Conservation (phyloP, 2,329 filamentous ascomycete species). For the Magnaporthales sp. region DNA sequence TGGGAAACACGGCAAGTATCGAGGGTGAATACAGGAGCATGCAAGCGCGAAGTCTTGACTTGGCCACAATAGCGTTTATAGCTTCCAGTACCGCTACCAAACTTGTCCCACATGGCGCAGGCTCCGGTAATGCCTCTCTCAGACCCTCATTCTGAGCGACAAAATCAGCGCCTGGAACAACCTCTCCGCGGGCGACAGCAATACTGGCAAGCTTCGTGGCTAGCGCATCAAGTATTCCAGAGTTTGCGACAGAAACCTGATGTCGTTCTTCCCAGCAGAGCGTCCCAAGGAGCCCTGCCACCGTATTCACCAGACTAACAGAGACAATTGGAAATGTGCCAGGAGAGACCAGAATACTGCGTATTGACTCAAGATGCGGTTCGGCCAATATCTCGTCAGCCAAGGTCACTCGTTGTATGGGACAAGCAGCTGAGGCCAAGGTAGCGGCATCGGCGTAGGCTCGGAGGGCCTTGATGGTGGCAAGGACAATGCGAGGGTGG, state of each 20-base stretch:
- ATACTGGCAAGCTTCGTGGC: conserved; percentile 65
- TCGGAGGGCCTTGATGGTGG: conserved; percentile 66
- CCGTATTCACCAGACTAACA: conserved; percentile 44
- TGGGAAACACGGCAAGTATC: conserved; percentile 61
- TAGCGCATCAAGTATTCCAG: conserved; percentile 69
- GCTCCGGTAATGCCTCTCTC: conserved; percentile 48
- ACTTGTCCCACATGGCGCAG: conserved; percentile 49
- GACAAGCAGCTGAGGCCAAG: conserved; percentile 10
- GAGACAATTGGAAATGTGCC: conserved; percentile 30
- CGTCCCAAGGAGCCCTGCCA: conserved; percentile 42
- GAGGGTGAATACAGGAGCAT: conserved; percentile 61
- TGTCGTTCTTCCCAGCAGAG: conserved; percentile 63
- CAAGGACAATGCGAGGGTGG: conserved; percentile 58
- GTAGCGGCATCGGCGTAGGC: conserved; percentile 59
- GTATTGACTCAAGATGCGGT: conserved; percentile 52
- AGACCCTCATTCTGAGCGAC: conserved; percentile 45
- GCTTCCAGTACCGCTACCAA: conserved; percentile 69
- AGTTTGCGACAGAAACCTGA: conserved; percentile 61
- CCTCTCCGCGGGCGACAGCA: conserved; percentile 57
- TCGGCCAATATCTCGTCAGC: conserved; percentile 57
- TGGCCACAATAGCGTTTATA: conserved; percentile 64
- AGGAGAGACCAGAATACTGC: conserved; percentile 54
- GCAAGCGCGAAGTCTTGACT: conserved; percentile 71
- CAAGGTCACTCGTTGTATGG: conserved; percentile 23
- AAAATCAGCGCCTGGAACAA: conserved; percentile 55